A percentile compares a stretch with the other conserved stretches of the same genome.
phyloP scores from a whole-genome alignment of 805 yeast genomes.

The Clavispora carvajalis region DNA sequence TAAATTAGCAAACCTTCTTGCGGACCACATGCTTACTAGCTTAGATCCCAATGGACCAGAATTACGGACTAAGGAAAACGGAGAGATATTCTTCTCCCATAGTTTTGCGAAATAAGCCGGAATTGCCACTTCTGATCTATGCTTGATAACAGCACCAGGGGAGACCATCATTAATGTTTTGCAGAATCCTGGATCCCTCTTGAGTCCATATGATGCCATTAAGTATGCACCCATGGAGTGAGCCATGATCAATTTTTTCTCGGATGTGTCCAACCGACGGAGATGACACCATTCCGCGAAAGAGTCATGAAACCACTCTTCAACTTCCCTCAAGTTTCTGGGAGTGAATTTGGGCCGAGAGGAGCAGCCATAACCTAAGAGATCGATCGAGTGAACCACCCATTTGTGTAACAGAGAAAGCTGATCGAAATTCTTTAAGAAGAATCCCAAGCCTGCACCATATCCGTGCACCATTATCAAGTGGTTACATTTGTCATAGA shows the following conservation, averaged over 20 bases:
- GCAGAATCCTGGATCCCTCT: slow-evolving; percentile 52
- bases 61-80: slow-evolving; percentile 72
- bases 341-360: slow-evolving; percentile 63
- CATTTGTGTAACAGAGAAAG: slow-evolving; percentile 39
- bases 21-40: slow-evolving; percentile 85
- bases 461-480: slow-evolving; percentile 42
- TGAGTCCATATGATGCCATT: slow-evolving; percentile 60
- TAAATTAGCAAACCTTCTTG: slow-evolving; percentile 67
- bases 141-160: slow-evolving; percentile 78
- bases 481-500: slow-evolving; percentile 24
- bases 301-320: slow-evolving; percentile 60
- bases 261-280: slow-evolving; percentile 32
- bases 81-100: slow-evolving; percentile 87
- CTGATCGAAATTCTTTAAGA: slow-evolving; percentile 33
- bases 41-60: slow-evolving; percentile 81
- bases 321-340: slow-evolving; percentile 40
- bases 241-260: slow-evolving; percentile 57
- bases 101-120: slow-evolving; percentile 75
- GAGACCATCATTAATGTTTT: slow-evolving; percentile 71
- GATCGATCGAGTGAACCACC: slow-evolving; percentile 80
- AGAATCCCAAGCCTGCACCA: slow-evolving; percentile 42
- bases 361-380: slow-evolving; percentile 87
- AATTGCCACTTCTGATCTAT: slow-evolving; percentile 38
- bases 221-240: slow-evolving; percentile 94
- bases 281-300: slow-evolving; percentile 56